Base-by-base conservation (phyloP, 148 eudicot species). In the Rhododendron vialii region DNA sequence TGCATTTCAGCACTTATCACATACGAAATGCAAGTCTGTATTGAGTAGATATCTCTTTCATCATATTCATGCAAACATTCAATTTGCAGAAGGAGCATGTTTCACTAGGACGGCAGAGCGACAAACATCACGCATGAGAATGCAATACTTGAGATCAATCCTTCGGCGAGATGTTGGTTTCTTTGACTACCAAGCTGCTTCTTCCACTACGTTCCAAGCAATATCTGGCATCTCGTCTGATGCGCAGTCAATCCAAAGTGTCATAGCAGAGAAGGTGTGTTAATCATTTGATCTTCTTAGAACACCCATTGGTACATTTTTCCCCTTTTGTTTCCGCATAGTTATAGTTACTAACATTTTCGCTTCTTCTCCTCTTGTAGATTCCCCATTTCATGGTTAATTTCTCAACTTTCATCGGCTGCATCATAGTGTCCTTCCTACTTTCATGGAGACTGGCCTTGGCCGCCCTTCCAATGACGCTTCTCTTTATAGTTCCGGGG, bases 101-200 rank as follows among this genome's bases (percentile, higher is more conserved):
- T 92, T 91, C 91, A 88, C 92, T 78, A 88, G 90, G 80, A 92
- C 91, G 6, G 92, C 92, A 36, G 92, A 92, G 82, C 86, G 93
- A 84, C 93, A 92, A 38, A 89, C 91, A 9, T 89, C 92, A 30
- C 87, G 89, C 6, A 85, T 89, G 61, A 84, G 93, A 88, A 88
- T 85, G 84, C 87, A 92, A 45, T 92, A 92, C 80, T 73, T 92
- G 81, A 90, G 84, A 84, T 90, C 93, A 17, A 90, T 92, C 18
- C 87, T 92, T 11, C 87, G 90, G 41, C 92, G 90, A 81, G 92
- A 92, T 85, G 92, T 92, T 11, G 88, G 89, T 35, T 92, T 90
- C 87, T 92, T 90, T 75, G 92, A 91, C 86, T 84, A 36, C 30
- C 83, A 89, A 89, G 84, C 55, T 36, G 82, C 85, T 86, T 88